phyloP scores from a whole-genome alignment of 1,284 basidiomycete species.

The Ceratobasidium sp. region DNA sequence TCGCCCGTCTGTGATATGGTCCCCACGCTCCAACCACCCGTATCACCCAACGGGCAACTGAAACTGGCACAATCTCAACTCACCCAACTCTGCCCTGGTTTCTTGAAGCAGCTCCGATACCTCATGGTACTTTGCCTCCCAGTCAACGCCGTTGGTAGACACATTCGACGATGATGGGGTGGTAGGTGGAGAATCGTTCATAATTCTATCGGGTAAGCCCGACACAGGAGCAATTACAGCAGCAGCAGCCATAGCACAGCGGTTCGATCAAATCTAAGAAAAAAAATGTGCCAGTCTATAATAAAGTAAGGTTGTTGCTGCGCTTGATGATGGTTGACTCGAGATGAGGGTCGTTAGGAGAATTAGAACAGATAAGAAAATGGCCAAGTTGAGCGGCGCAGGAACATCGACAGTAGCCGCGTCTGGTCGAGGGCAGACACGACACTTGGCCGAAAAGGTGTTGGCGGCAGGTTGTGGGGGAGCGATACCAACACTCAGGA shows the following conservation, averaged over 20 bases:
- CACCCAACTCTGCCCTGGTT: conserved; percentile 79
- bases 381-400: conserved; percentile 12
- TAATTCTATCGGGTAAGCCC: conserved; percentile 19
- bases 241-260: conserved; percentile 21
- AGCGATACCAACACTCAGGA: conserved; percentile 41
- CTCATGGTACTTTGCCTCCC: conserved; percentile 87
- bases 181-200: conserved; percentile 30
- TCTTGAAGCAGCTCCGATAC: conserved; percentile 87
- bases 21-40: conserved; percentile 15
- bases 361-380: not conserved
- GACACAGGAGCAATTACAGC: conserved; percentile 24
- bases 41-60: not conserved
- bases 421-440: conserved; percentile 3
- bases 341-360: conserved; percentile 15
- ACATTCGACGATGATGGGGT: conserved; percentile 34
- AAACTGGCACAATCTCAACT: conserved; percentile 51
- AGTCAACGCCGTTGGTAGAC: conserved; percentile 63
- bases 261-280: not conserved
- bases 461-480: conserved; percentile 42
- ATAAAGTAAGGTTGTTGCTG: conserved; percentile 22
- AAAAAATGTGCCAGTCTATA: not conserved
- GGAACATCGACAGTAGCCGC: conserved; percentile 1
- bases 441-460: not conserved
- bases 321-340: conserved; percentile 4
- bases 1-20: conserved; percentile 2